Evolutionary conservation across 306 rosid genomes (phyloP), one percentile per base, ranked within the genome.

Genomic region (Echinosophora koreensis): DNA sequence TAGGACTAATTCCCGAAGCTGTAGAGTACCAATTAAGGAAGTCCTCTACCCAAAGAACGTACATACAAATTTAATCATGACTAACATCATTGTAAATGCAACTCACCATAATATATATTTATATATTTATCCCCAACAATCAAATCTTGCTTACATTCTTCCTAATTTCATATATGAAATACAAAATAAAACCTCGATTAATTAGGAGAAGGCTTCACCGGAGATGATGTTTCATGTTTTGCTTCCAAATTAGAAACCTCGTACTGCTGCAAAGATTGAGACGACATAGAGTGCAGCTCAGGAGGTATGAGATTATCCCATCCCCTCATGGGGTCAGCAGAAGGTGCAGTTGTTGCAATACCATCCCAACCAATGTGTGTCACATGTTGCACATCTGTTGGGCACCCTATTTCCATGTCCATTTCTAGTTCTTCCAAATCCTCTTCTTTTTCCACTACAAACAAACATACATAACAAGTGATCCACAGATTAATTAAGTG

Each of bases 321-420:
- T 32, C 83, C 86, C 57, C 14, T 71, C 2, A 80, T 35, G 63
- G 89, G 80, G 61, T 69, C 74, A 6, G 68, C 79, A 75, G 77
- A 76, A 37, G 79, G 37, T 18, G 14, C 74, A 6, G 66, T 70
- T 56, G 71, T 61, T 47, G 84, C 66, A 14, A 82, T 77, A 22
- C 82, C 96, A 83, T 89, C 97, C 88, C 85, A 89, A 4, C 99
- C 99, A 50, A 95, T 92, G 92, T 95, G 99, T 50, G 97, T 88
- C 84, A 95, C 97, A 49, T 95, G 99, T 86, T 95, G 92, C 77
- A 95, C 99, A 75, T 95, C 88, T 61, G 96, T 95, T 42, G 99
- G 99, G 28, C 87, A 38, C 62, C 99, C 99, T 81, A 95, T 92
- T 85, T 92, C 97, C 90, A 94, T 94, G 0, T 87, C 96, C 88